These are phyloP conservation scores for Pseudophaeomoniella oleicola DNA, from an alignment of 2,329 filamentous ascomycete genomes.

Conservation along the genomic window DNA sequence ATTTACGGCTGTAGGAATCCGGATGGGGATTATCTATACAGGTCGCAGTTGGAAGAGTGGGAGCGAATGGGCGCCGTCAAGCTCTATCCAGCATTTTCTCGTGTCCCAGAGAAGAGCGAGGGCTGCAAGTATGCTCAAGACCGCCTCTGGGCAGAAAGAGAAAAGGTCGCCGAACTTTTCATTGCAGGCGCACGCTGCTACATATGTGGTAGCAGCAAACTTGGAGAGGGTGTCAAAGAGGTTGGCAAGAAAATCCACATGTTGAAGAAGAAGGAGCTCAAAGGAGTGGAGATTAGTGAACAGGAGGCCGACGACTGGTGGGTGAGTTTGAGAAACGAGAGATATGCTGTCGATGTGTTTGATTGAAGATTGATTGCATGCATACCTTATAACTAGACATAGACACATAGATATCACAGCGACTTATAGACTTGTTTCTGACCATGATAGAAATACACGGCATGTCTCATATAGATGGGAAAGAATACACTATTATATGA, in stretches of 20 bases:
- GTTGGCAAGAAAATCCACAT: conserved; percentile 20
- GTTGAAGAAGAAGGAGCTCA: conserved; percentile 11
- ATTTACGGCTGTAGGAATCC: conserved; percentile 12
- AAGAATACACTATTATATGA: too few species aligned
- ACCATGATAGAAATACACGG: too few species aligned
- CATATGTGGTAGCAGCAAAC: conserved; percentile 46
- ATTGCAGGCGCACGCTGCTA: conserved; percentile 40
- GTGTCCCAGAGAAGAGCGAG: neutral
- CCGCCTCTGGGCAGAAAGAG: conserved; percentile 30
- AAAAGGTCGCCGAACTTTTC: conserved; percentile 31
- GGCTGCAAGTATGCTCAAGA: conserved; percentile 35
- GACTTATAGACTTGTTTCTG: too few species aligned
- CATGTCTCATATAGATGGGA: too few species aligned
- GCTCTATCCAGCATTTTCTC: neutral
- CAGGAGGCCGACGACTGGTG: conserved; percentile 22
- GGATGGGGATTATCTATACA: conserved; percentile 13
- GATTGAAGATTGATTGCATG: too few species aligned
- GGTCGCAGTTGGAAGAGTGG: neutral
- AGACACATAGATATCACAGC: too few species aligned
- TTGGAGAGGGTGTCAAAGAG: conserved; percentile 34
- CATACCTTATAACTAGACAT: too few species aligned
- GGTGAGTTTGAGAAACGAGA: conserved; percentile 8
- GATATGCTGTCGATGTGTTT: conserved; percentile 12
- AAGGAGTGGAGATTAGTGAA: conserved; percentile 20
- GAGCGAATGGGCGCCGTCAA: neutral